A percentile compares a stretch with the other conserved stretches of the same genome.
phyloP scores from a whole-genome alignment of 495 filamentous ascomycete genomes.

The Talaromyces trachyspermus region DNA sequence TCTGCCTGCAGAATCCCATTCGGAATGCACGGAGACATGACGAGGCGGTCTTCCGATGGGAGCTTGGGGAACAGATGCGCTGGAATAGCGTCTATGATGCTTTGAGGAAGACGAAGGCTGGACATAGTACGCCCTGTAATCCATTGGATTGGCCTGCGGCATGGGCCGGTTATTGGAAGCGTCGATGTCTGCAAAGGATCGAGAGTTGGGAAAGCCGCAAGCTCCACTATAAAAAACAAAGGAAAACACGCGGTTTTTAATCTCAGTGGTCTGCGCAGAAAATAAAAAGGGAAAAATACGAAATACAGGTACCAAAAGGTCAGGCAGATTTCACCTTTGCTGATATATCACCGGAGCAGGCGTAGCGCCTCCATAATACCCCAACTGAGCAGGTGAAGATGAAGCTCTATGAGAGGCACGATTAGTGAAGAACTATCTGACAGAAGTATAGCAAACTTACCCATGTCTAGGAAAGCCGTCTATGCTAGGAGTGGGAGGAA shows the following conservation, averaged over 20 bases:
- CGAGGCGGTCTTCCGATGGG: constrained; percentile 25
- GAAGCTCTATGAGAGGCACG: constrained; percentile 4
- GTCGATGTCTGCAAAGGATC: constrained; percentile 25
- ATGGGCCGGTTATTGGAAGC: constrained; percentile 13
- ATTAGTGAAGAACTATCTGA: constrained; percentile 9
- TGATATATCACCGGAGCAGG: constrained; percentile 32
- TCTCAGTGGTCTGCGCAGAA: constrained; percentile 10
- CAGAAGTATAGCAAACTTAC: constrained; percentile 22
- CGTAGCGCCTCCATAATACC: constrained; percentile 26
- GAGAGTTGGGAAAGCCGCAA: constrained; percentile 26
- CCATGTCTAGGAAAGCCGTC: constrained; percentile 36
- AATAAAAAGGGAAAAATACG: constrained; percentile 8
- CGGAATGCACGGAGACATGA: constrained; percentile 24
- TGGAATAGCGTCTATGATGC: constrained; percentile 8
- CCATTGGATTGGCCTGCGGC: constrained; percentile 23
- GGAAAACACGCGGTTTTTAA: no score
- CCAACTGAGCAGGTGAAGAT: constrained; percentile 25
- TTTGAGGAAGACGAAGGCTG: constrained; percentile 5
- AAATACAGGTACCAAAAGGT: no score
- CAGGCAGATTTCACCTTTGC: constrained; percentile 32
- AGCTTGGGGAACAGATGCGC: constrained; percentile 18
- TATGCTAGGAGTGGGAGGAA: constrained; percentile 26
- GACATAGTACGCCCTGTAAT: constrained; percentile 24
- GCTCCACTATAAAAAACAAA: constrained; percentile 20
- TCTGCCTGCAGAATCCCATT: constrained; percentile 29